A percentile compares a stretch with the other conserved stretches of the same genome.
Evolutionary conservation across 768 basidiomycete species (phyloP).

Genomic region (Russula ochroleuca): DNA sequence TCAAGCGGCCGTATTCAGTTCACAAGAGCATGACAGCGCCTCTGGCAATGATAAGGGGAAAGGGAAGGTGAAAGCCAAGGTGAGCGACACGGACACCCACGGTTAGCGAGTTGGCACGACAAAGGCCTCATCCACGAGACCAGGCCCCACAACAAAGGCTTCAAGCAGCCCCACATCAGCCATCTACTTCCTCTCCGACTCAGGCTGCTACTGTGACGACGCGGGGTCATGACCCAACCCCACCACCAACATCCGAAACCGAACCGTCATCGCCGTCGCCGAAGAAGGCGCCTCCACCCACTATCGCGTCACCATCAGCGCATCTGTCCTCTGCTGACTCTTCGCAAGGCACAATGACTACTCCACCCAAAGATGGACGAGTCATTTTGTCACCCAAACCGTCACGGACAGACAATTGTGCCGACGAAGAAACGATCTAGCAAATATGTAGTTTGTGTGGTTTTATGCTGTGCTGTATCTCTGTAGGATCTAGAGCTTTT

Average conservation of each 20-base stretch:
- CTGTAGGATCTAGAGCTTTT: slow-evolving; percentile 24
- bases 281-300: background rate
- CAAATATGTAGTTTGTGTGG: background rate
- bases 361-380: slow-evolving; percentile 1
- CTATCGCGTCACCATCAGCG: background rate
- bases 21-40: slow-evolving; percentile 33
- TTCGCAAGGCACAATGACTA: slow-evolving; percentile 1
- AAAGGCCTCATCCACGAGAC: background rate
- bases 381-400: background rate
- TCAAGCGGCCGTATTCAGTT: slow-evolving; percentile 52
- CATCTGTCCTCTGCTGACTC: background rate
- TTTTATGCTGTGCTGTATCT: slow-evolving; percentile 23
- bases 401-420: slow-evolving; percentile 2
- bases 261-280: background rate
- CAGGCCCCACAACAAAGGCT: background rate
- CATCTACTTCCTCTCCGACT: background rate
- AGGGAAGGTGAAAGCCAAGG: slow-evolving; percentile 23
- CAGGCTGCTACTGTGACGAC: background rate
- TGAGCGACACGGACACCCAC: background rate
- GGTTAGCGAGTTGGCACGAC: background rate
- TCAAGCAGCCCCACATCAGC: background rate
- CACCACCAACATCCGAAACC: background rate
- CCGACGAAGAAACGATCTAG: slow-evolving; percentile 7
- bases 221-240: slow-evolving; percentile 4
- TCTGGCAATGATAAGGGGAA: slow-evolving; percentile 25